Evolutionary conservation across 1,284 basidiomycete genomes (phyloP).

Genomic region (Ceratobasidium sp.): DNA sequence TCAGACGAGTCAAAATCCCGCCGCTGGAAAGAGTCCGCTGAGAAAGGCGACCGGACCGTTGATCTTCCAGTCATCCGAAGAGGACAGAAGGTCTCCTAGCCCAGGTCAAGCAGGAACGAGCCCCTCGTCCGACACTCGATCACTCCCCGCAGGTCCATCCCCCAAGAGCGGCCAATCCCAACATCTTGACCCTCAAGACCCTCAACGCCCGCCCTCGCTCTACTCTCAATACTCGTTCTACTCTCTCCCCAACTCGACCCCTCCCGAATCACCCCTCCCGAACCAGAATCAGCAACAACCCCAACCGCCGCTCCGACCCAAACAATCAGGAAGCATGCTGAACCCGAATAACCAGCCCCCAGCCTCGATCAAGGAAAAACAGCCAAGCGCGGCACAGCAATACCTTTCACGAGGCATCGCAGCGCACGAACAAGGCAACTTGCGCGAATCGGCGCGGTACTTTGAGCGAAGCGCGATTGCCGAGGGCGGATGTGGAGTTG

Average conservation of each 20-base stretch:
- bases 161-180: constrained; percentile 2
- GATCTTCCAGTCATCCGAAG: constrained; percentile 13
- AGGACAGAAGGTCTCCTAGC: constrained; percentile 8
- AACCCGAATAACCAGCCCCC: constrained; percentile 27
- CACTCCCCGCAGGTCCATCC: background rate
- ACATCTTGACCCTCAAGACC: constrained; percentile 9
- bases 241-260: constrained; percentile 22
- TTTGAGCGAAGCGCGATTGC: constrained; percentile 83
- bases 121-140: background rate
- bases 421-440: constrained; percentile 79
- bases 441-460: constrained; percentile 74
- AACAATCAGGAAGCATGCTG: constrained; percentile 17
- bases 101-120: background rate
- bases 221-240: constrained; percentile 37
- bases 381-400: constrained; percentile 52
- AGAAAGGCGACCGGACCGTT: constrained; percentile 28
- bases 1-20: background rate
- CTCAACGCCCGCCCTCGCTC: constrained; percentile 25
- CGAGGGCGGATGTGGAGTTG: constrained; percentile 82
- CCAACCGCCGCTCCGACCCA: background rate
- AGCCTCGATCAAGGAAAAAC: background rate
- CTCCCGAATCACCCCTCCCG: constrained; percentile 31
- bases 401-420: constrained; percentile 79
- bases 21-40: constrained; percentile 17
- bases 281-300: background rate